Conservation (phyloP, 2,329 filamentous ascomycete genomes). For the Chrysoporthe deuterocubensis region DNA sequence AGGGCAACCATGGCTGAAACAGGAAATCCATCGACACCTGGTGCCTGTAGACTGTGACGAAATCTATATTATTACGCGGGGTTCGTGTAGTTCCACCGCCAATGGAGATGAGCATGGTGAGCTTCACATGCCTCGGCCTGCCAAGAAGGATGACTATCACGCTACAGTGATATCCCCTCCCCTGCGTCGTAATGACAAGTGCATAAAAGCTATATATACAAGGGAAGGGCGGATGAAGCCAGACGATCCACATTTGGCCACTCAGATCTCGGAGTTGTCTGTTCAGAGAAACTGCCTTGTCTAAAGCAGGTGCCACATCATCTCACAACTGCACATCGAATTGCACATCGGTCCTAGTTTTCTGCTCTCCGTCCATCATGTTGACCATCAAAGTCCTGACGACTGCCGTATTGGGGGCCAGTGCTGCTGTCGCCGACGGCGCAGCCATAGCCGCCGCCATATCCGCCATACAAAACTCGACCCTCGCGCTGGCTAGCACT, state of each 20-base stretch:
- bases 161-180: not conserved
- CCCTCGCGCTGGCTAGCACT: slow-evolving; percentile 39
- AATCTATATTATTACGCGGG: not conserved
- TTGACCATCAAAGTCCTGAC: slow-evolving; percentile 16
- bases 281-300: not conserved
- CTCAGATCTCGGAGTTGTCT: no score
- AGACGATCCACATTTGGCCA: not conserved
- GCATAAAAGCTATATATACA: not conserved
- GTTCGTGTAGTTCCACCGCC: not conserved
- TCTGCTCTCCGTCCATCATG: slow-evolving; percentile 11
- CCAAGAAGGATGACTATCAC: not conserved
- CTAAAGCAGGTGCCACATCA: not conserved
- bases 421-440: slow-evolving; percentile 38
- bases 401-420: slow-evolving; percentile 9
- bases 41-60: not conserved
- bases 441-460: slow-evolving; percentile 42
- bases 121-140: slow-evolving; percentile 1
- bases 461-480: slow-evolving; percentile 39
- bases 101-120: not conserved
- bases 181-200: not conserved
- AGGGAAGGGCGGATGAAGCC: not conserved
- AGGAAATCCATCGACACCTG: slow-evolving; percentile 18
- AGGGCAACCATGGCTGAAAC: not conserved
- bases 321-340: not conserved
- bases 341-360: not conserved